Conservation (phyloP, 371 early-diverging fungal genomes). For the Mortierella sp. region DNA sequence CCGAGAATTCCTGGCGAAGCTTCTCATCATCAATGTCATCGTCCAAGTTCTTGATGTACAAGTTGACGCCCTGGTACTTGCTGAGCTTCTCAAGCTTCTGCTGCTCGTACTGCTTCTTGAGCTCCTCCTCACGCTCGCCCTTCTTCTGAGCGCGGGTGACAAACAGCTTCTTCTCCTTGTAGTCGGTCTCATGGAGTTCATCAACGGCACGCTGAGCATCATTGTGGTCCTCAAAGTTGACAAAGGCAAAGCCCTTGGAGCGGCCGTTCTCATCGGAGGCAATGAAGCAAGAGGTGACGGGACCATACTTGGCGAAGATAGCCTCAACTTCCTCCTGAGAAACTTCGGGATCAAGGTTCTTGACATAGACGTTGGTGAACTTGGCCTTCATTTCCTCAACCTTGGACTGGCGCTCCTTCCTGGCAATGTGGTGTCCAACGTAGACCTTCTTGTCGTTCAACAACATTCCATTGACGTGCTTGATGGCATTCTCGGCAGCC, state of each 20-base stretch:
- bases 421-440: constrained; percentile 93
- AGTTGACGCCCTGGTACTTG: constrained; percentile 98
- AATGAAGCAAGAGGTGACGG: constrained; percentile 86
- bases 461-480: constrained; percentile 98
- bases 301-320: constrained; percentile 90
- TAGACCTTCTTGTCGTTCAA: constrained; percentile 96
- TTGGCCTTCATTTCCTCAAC: constrained; percentile 90
- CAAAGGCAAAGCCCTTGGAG: constrained; percentile 96
- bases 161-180: constrained; percentile 92
- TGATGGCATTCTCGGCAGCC: constrained; percentile 96
- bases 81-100: constrained; percentile 92
- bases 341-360: constrained; percentile 92
- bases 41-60: constrained; percentile 98
- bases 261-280: constrained; percentile 82
- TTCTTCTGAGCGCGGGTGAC: constrained; percentile 99
- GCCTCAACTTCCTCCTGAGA: constrained; percentile 85
- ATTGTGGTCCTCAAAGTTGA: constrained; percentile 96
- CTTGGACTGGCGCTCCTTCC: constrained; percentile 94
- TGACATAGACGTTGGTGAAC: constrained; percentile 99
- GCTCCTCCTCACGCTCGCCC: constrained; percentile 97
- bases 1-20: constrained; percentile 94
- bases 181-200: constrained; percentile 92
- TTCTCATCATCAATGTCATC: constrained; percentile 95
- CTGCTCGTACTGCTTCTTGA: constrained; percentile 93
- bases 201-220: constrained; percentile 94